Evolutionary conservation across 2,329 filamentous ascomycete species (phyloP).

Genomic region (Chaetomiaceae sp.): DNA sequence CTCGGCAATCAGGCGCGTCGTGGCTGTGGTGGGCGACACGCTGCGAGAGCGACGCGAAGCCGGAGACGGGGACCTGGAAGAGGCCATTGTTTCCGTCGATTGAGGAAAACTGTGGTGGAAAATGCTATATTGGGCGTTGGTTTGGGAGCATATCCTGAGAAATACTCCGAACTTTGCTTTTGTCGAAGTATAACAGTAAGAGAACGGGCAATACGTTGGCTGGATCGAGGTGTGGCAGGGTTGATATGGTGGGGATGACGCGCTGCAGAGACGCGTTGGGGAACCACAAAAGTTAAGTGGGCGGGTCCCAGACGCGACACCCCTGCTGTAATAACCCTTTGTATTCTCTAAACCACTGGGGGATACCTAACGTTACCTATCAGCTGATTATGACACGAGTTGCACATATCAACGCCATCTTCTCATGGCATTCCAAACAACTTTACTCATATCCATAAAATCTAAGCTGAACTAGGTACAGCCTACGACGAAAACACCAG

Average conservation of each 20-base stretch:
- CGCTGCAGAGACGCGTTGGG: slow-evolving; percentile 20
- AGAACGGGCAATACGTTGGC: background rate
- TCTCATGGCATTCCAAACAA: no score
- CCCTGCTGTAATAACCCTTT: no score
- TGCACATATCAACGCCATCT: no score
- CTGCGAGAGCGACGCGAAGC: slow-evolving; percentile 15
- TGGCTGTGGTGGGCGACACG: slow-evolving; percentile 17
- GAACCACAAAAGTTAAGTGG: no score
- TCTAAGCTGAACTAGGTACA: background rate
- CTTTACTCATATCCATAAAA: background rate
- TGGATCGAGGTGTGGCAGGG: slow-evolving; percentile 7
- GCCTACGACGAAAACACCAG: background rate
- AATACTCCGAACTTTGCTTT: background rate
- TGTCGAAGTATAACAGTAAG: slow-evolving; percentile 10
- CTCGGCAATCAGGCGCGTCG: slow-evolving; percentile 12
- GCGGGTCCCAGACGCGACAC: slow-evolving; percentile 9
- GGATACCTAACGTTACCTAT: no score
- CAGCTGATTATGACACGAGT: no score
- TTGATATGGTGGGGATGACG: slow-evolving; percentile 24
- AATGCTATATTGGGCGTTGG: background rate
- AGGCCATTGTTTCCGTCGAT: slow-evolving; percentile 42
- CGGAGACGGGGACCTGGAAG: slow-evolving; percentile 39
- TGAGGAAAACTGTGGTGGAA: background rate
- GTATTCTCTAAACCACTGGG: no score
- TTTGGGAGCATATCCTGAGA: slow-evolving; percentile 4